A percentile compares a stretch with the other conserved stretches of the same genome.
Evolutionary conservation across 2,329 filamentous ascomycete genomes (phyloP).

Genomic region (Celoporthe dispersa): DNA sequence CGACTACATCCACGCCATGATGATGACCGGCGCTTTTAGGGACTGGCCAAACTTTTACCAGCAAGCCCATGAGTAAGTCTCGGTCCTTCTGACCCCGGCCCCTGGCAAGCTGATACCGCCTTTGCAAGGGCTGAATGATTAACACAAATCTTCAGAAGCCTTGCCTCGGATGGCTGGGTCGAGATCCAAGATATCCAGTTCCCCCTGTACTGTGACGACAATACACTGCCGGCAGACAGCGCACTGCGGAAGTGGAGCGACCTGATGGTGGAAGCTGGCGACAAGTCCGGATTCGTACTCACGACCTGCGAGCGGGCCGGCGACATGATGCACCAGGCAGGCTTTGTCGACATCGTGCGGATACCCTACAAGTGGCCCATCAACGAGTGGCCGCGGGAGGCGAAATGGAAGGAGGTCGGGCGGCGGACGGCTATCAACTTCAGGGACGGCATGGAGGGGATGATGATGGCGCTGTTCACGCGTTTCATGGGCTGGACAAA

Average conservation of each 20-base stretch:
- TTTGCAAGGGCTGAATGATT: neutral
- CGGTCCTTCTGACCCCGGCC: neutral
- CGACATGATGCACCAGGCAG: constrained; percentile 33
- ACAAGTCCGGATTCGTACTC: constrained; percentile 36
- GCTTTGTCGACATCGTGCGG: constrained; percentile 29
- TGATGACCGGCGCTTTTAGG: constrained; percentile 38
- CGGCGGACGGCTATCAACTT: constrained; percentile 28
- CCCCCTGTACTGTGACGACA: constrained; percentile 39
- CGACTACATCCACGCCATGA: constrained; percentile 36
- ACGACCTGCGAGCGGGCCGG: constrained; percentile 37
- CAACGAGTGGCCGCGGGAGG: constrained; percentile 34
- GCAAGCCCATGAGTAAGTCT: constrained; percentile 34
- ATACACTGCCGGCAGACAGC: constrained; percentile 34
- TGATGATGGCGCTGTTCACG: constrained; percentile 34
- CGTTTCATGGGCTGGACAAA: constrained; percentile 33
- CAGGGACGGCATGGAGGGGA: constrained; percentile 29
- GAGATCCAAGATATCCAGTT: constrained; percentile 40
- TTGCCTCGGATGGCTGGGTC: constrained; percentile 34
- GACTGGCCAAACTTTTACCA: constrained; percentile 35
- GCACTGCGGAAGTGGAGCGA: constrained; percentile 37
- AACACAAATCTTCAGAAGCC: constrained; percentile 28
- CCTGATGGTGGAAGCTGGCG: constrained; percentile 38
- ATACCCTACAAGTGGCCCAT: constrained; percentile 32
- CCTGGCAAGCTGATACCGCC: neutral
- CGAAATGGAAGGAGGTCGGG: constrained; percentile 32